Conservation (phyloP, 768 basidiomycete genomes). For the Pulveroboletus ravenelii region DNA sequence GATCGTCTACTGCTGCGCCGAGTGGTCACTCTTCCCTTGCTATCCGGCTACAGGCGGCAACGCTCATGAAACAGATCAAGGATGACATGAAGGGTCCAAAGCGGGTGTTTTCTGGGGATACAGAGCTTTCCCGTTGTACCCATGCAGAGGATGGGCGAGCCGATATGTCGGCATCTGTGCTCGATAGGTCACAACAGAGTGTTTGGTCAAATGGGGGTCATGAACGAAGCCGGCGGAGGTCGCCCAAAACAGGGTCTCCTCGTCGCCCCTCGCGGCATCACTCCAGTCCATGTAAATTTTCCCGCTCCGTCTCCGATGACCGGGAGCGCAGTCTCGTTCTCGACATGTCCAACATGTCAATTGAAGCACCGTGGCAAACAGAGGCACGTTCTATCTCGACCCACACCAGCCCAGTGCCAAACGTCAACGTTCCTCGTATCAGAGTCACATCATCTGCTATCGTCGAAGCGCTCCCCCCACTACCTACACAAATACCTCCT, state of each 20-base stretch:
- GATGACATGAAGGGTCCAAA: slow-evolving; percentile 66
- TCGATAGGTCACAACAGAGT: slow-evolving; percentile 22
- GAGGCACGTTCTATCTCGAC: slow-evolving; percentile 16
- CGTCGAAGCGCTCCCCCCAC: slow-evolving; percentile 27
- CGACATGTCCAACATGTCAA: slow-evolving; percentile 42
- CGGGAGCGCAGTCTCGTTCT: slow-evolving; percentile 38
- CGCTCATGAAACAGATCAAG: slow-evolving; percentile 82
- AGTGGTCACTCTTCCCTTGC: slow-evolving; percentile 55
- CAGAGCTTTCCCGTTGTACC: slow-evolving; percentile 45
- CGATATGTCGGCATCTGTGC: slow-evolving; percentile 10
- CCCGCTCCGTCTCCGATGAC: slow-evolving; percentile 39
- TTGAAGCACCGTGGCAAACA: slow-evolving; percentile 35
- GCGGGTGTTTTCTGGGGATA: slow-evolving; percentile 65
- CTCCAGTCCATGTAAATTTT: slow-evolving; percentile 41
- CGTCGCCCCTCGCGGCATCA: slow-evolving; percentile 35
- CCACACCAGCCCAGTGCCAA: slow-evolving; percentile 1
- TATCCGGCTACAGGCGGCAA: slow-evolving; percentile 73
- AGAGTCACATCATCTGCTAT: slow-evolving; percentile 27
- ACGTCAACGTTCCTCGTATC: slow-evolving; percentile 22
- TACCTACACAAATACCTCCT: slow-evolving; percentile 28
- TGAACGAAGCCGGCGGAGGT: slow-evolving; percentile 25
- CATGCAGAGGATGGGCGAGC: slow-evolving; percentile 14
- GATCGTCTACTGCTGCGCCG: slow-evolving; percentile 29
- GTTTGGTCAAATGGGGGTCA: slow-evolving; percentile 27
- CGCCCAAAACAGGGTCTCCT: slow-evolving; percentile 23